Evolutionary conservation across 129 eudicot species (phyloP), one percentile per base, ranked within the genome.

Genomic region (Logfia minima): DNA sequence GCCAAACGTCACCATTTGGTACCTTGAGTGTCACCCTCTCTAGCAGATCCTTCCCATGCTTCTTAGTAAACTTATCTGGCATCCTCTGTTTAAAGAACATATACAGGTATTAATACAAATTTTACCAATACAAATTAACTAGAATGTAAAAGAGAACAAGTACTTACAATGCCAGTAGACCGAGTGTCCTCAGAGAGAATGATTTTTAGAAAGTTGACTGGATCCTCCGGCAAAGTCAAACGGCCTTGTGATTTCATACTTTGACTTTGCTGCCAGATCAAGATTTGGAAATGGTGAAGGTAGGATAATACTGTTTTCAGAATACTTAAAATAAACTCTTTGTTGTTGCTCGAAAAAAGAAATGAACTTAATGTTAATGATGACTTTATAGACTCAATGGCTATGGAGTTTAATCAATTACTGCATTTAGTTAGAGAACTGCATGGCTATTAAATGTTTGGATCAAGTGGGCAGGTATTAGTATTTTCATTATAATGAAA

Each of bases 1-100:
- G 8, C 80, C 84, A 81, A 17, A 81, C 76, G 60, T 81, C 80
- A 32, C 65, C 26, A 59, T 81, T 68, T 45, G 76, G 80, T 4
- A 75, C 55, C 72, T 75, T 75, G 4, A 81, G 64, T 23, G 19
- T 75, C 45, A 75, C 76, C 45, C 18, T 81, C n/a, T 75, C 66
- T 14, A 19, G 31, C 59, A 81, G 52, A 48, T 58, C 35, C 1
- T 81, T 81, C 29, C 76, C 84, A 60, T 81, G 75, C 41, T 75
- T 64, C 65, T 75, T 53, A 21, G 76, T 81, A 45, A 81, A 81
- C 76, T 81, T 81, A 66, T 29, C n/a, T 14, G 84, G 80, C 3
- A 81, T 16, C 75, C 76, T 81, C 84, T 75, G 80, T 37, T 39
- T 34, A 14, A 70, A 0, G 8, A 19, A 28, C 0, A 18, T 17